A percentile compares a stretch with the other conserved stretches of the same genome.
These are phyloP conservation scores for Tolypocladium amazonense DNA, from an alignment of 2,329 filamentous ascomycete genomes.

Conservation along the genomic window DNA sequence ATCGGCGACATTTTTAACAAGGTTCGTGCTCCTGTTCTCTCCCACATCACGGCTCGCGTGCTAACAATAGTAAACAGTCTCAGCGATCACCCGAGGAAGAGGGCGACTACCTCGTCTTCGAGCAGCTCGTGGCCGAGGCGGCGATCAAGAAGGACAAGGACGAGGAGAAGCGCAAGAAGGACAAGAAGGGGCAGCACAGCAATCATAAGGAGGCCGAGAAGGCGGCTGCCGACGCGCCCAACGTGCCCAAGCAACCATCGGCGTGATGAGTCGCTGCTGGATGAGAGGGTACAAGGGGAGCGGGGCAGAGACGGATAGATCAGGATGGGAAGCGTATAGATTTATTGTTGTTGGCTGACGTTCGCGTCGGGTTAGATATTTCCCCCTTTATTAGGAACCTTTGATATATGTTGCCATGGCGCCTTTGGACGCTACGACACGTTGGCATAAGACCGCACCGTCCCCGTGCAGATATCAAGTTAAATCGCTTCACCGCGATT, in stretches of 20 bases:
- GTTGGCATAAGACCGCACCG: not conserved
- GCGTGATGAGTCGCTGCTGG: not conserved
- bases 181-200: slow-evolving; percentile 33
- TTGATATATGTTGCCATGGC: not conserved
- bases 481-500: not conserved
- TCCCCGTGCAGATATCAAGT: too few relatives aligned
- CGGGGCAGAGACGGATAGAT: not conserved
- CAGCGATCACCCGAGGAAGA: slow-evolving; percentile 89
- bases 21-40: slow-evolving; percentile 38
- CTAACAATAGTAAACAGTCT: slow-evolving; percentile 42
- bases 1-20: slow-evolving; percentile 83
- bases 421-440: not conserved
- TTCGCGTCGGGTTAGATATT: not conserved
- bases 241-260: slow-evolving; percentile 8
- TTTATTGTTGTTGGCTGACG: not conserved
- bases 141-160: slow-evolving; percentile 91
- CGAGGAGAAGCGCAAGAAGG: slow-evolving; percentile 55
- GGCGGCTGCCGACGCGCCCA: slow-evolving; percentile 14
- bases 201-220: slow-evolving; percentile 16
- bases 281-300: not conserved
- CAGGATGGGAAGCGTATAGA: not conserved
- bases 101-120: slow-evolving; percentile 96
- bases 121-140: slow-evolving; percentile 93
- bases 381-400: not conserved
- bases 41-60: not conserved